Evolutionary conservation across 805 yeast genomes (phyloP).

Genomic region (Zygosaccharomyces rouxii): DNA sequence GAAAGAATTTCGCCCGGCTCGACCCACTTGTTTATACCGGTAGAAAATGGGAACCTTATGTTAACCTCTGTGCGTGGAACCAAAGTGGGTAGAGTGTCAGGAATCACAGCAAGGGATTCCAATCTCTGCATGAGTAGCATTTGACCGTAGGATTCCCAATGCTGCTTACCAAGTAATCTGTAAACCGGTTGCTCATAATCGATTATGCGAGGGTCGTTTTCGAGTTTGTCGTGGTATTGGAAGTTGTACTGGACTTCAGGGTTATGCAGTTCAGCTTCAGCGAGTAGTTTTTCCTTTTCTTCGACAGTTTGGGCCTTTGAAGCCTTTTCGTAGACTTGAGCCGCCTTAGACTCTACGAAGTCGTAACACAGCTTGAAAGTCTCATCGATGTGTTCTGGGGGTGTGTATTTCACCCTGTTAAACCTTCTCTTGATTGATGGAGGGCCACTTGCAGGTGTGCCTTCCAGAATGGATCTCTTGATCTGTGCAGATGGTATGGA

Average conservation of each 20-base stretch:
- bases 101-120: slow-evolving; percentile 79
- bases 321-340: slow-evolving; percentile 34
- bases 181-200: slow-evolving; percentile 79
- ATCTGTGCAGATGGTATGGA: slow-evolving; percentile 25
- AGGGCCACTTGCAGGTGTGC: slow-evolving; percentile 45
- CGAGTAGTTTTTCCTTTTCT: slow-evolving; percentile 36
- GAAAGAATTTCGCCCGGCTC: slow-evolving; percentile 77
- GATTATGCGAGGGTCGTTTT: slow-evolving; percentile 41
- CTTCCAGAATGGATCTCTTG: slow-evolving; percentile 35
- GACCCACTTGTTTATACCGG: slow-evolving; percentile 60
- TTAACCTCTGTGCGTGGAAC: slow-evolving; percentile 74
- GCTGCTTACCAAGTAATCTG: slow-evolving; percentile 58
- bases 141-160: slow-evolving; percentile 68
- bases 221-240: slow-evolving; percentile 39
- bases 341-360: slow-evolving; percentile 47
- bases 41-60: slow-evolving; percentile 68
- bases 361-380: slow-evolving; percentile 69
- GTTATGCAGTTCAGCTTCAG: slow-evolving; percentile 66
- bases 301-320: slow-evolving; percentile 25
- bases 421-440: slow-evolving; percentile 43
- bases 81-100: slow-evolving; percentile 89
- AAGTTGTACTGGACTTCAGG: slow-evolving; percentile 82
- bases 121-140: slow-evolving; percentile 89
- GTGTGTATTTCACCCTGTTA: slow-evolving; percentile 49
- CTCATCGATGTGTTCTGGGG: slow-evolving; percentile 67